Base-by-base conservation (phyloP, 768 basidiomycete genomes). In the Rhodosporidiobolus odoratus region DNA sequence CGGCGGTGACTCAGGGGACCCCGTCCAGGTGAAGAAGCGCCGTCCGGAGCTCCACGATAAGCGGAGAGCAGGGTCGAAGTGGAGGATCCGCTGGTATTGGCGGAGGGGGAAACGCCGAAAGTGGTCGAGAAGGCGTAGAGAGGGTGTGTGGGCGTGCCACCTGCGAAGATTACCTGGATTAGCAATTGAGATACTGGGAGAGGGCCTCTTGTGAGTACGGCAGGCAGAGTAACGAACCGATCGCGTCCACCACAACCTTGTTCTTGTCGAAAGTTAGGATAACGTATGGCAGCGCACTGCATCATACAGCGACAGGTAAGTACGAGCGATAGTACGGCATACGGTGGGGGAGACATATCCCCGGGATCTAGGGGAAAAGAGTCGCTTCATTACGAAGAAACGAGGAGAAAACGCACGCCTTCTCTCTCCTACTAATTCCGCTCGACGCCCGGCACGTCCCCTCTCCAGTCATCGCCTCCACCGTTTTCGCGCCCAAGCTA, bases 201-300 rank as follows among this genome's bases (percentile, higher is more conserved):
- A 95, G 37, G 97, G 95, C 78, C 97, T 95, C 78, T 97, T 97
- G 70, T 92, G 89, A 7, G 93, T 93, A 80, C 91, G 90, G 77
- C 95, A 97, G 88, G 74, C 86, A 83, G 69, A 96, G 82, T 38
- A 92, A 91, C 17, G 94, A 95, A 5, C 94, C 95, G 43, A 97
- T 82, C 12, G 95, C 90, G 38, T 93, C 95, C 73, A 98, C 93
- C 72, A 98, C 83, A 66, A 98, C 89, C 80, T 98, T 92, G 80
- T 96, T 96, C 79, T 82, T 82, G 77, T 83, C 81, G 65, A 77
- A 78, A 53, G 97, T 95, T 85, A 98, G 89, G 63, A 98, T 92
- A 72, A 94, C 85, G 58, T 82, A 76, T n/a, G n/a, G n/a, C n/a
- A n/a, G n/a, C n/a, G n/a, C n/a, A n/a, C n/a, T n/a, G n/a, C n/a